Percentiles rank a stretch among this genome's conserved stretches.
Conservation (phyloP, 169 alveolate species). For the Fabrea salina region DNA sequence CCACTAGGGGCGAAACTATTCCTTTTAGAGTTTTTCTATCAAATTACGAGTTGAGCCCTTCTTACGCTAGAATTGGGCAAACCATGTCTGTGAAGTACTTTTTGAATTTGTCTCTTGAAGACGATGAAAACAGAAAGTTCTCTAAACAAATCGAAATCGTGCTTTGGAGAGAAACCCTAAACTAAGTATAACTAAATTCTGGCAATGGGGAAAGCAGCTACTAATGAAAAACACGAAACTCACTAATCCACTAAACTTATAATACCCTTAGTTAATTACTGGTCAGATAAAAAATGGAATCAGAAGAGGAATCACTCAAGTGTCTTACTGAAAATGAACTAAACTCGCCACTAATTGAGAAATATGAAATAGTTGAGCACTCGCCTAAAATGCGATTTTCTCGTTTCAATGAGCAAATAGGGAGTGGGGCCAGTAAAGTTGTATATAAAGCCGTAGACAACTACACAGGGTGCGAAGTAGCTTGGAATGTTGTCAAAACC, state of each 20-base stretch:
- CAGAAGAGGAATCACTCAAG: no score
- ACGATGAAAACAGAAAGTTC: slow-evolving; percentile 95
- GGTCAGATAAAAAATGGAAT: no score
- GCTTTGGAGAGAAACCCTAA: slow-evolving; percentile 75
- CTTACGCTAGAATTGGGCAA: slow-evolving; percentile 93
- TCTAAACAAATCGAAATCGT: slow-evolving; percentile 79
- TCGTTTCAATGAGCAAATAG: slow-evolving; percentile 78
- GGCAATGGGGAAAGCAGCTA: no score
- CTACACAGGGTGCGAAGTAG: slow-evolving; percentile 21
- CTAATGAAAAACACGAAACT: no score
- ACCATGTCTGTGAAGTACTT: slow-evolving; percentile 94
- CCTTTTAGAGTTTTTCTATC: slow-evolving; percentile 95
- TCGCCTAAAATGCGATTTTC: slow-evolving; percentile 76
- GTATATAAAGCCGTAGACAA: slow-evolving; percentile 12
- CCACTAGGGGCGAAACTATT: slow-evolving; percentile 92
- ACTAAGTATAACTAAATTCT: no score
- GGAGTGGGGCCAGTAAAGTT: slow-evolving; percentile 83
- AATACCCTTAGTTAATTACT: no score
- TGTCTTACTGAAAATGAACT: no score
- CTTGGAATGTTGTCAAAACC: slow-evolving; percentile 46
- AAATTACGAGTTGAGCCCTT: slow-evolving; percentile 97
- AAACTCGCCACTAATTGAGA: no score
- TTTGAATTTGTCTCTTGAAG: slow-evolving; percentile 95
- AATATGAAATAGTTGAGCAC: slow-evolving; percentile 44
- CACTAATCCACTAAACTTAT: no score